Conservation (phyloP, 1,284 basidiomycete genomes). For the Paramarasmius palmivorus region DNA sequence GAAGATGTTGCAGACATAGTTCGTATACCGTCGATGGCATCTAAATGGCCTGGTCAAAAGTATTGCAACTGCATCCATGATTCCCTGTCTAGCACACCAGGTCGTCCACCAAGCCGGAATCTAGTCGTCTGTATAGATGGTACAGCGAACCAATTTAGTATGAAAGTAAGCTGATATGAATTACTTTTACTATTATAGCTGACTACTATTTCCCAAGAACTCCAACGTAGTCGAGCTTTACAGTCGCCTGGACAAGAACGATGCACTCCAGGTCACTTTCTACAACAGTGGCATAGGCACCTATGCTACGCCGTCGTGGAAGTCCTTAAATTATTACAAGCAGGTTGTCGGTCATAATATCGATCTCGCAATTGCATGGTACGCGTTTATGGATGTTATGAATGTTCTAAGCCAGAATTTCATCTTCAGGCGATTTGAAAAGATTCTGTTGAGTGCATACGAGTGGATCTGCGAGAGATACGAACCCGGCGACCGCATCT, state of each 20-base stretch:
- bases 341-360: constrained; percentile 20
- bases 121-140: constrained; percentile 27
- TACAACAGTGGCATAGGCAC: constrained; percentile 45
- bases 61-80: too few species aligned
- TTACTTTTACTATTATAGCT: too few species aligned
- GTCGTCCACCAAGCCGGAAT: constrained; percentile 11
- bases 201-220: constrained; percentile 15
- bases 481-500: constrained; percentile 32
- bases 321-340: constrained; percentile 17
- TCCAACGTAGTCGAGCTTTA: constrained; percentile 26
- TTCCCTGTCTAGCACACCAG: too few species aligned
- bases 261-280: constrained; percentile 28
- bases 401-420: too few species aligned
- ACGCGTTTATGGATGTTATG: too few species aligned
- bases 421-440: constrained; percentile 31
- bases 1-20: too few species aligned
- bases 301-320: constrained; percentile 30
- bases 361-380: constrained; percentile 33
- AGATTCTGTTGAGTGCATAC: constrained; percentile 36
- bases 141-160: constrained; percentile 23
- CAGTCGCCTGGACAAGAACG: constrained; percentile 17
- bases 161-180: constrained; percentile 11
- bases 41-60: too few species aligned
- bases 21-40: too few species aligned
- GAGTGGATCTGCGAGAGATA: constrained; percentile 40